A percentile compares a stretch with the other conserved stretches of the same genome.
Conservation (phyloP, 108 stramenopile genomes). For the Nitzschia inconspicua region DNA sequence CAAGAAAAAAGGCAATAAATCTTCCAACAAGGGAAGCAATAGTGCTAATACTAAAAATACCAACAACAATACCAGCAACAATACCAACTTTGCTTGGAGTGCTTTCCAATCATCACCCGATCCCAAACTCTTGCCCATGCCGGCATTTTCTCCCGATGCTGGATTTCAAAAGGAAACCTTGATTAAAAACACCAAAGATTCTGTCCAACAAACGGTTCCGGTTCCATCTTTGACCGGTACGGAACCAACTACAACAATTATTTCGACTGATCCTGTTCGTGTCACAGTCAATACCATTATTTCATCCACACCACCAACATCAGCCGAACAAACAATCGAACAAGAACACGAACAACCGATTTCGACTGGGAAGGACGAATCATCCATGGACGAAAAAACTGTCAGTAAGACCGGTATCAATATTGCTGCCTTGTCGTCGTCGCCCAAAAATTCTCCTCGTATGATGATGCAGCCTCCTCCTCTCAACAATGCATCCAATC, state of each 20-base stretch:
- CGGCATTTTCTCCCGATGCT: slow-evolving; percentile 38
- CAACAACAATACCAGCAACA: not conserved
- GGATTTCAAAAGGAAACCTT: not conserved
- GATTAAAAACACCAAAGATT: not conserved
- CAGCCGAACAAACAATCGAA: not conserved
- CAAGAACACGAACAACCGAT: not conserved
- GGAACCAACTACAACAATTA: not conserved
- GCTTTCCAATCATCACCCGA: slow-evolving; percentile 84
- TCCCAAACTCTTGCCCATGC: slow-evolving; percentile 65
- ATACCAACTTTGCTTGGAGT: slow-evolving; percentile 71
- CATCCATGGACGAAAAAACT: not conserved
- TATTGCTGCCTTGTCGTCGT: slow-evolving; percentile 23
- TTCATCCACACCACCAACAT: not conserved
- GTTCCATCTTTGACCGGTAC: not conserved
- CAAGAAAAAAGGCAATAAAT: no score
- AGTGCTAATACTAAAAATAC: no score
- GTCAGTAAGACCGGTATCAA: slow-evolving; percentile 34
- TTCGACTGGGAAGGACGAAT: not conserved
- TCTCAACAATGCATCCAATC: not conserved
- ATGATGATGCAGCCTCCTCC: not conserved
- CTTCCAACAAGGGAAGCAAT: no score
- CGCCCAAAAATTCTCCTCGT: not conserved
- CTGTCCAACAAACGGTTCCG: no score
- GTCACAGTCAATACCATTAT: no score
- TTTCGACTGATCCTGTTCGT: no score